Percentiles rank a stretch among this genome's conserved stretches.
phyloP scores from a whole-genome alignment of 352 stramenopile species.

The Globisporangium nagaii region DNA sequence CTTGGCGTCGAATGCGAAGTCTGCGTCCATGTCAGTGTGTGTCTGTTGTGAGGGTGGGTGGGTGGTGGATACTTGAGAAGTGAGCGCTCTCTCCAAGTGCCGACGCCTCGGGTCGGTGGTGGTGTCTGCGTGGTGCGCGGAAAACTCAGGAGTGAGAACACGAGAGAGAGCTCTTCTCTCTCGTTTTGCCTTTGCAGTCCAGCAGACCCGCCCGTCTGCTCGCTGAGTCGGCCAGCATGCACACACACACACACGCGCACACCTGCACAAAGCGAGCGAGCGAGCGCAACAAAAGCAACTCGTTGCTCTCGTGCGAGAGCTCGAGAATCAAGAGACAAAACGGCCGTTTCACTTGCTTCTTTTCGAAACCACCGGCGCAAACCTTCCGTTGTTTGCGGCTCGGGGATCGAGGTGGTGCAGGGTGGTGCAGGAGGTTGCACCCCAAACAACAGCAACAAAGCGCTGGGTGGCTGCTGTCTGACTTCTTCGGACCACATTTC shows the following conservation, averaged over 20 bases:
- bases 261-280: too few species aligned
- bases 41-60: not conserved
- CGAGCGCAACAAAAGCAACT: too few species aligned
- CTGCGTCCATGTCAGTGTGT: conserved; percentile 2
- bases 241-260: too few species aligned
- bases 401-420: too few species aligned
- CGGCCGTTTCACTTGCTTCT: not conserved
- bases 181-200: not conserved
- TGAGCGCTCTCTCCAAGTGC: not conserved
- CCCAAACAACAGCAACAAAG: too few species aligned
- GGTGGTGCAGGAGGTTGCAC: too few species aligned
- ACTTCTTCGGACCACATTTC: not conserved
- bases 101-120: not conserved
- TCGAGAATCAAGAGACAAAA: not conserved
- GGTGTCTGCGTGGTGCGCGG: not conserved
- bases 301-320: too few species aligned
- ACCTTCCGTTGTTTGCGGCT: not conserved
- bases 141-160: not conserved
- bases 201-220: not conserved
- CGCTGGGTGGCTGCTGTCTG: too few species aligned
- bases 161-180: not conserved
- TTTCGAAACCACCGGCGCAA: not conserved
- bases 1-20: conserved; percentile 4
- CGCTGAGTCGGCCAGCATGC: not conserved
- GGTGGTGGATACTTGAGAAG: conserved; percentile 1